Evolutionary conservation across 805 yeast genomes (phyloP).

Genomic region (Candida mattraensis): DNA sequence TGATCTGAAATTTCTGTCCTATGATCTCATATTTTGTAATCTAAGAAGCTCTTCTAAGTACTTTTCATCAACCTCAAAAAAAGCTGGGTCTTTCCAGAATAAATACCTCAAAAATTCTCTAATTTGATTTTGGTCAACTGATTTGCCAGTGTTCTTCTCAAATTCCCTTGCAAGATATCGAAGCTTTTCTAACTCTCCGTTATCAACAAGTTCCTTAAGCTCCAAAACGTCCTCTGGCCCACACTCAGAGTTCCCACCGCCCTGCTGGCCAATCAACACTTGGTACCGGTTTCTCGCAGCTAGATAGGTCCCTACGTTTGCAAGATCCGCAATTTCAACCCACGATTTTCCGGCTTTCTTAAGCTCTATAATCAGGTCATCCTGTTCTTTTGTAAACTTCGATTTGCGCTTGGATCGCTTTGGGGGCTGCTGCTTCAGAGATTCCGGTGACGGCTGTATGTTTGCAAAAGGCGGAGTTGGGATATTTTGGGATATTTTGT

Average conservation of each 20-base stretch:
- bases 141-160: constrained; percentile 51
- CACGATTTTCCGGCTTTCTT: constrained; percentile 66
- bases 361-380: constrained; percentile 57
- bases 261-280: constrained; percentile 80
- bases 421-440: constrained; percentile 27
- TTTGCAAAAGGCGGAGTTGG: constrained; percentile 32
- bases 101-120: constrained; percentile 52
- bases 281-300: constrained; percentile 80
- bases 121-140: constrained; percentile 52
- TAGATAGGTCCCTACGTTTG: constrained; percentile 62
- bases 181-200: constrained; percentile 73
- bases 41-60: constrained; percentile 43
- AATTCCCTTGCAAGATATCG: constrained; percentile 61
- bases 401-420: constrained; percentile 60
- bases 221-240: constrained; percentile 51
- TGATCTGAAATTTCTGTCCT: no score
- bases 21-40: constrained; percentile 21
- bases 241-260: constrained; percentile 69
- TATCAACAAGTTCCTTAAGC: constrained; percentile 57
- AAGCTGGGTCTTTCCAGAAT: constrained; percentile 54
- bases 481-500: constrained; percentile 26
- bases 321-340: constrained; percentile 69
- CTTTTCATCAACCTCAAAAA: constrained; percentile 56
- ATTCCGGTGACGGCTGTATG: constrained; percentile 20
- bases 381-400: constrained; percentile 71